Evolutionary conservation across 352 stramenopile genomes (phyloP), one percentile per base, ranked within the genome.

Genomic region (Peronospora destructor): DNA sequence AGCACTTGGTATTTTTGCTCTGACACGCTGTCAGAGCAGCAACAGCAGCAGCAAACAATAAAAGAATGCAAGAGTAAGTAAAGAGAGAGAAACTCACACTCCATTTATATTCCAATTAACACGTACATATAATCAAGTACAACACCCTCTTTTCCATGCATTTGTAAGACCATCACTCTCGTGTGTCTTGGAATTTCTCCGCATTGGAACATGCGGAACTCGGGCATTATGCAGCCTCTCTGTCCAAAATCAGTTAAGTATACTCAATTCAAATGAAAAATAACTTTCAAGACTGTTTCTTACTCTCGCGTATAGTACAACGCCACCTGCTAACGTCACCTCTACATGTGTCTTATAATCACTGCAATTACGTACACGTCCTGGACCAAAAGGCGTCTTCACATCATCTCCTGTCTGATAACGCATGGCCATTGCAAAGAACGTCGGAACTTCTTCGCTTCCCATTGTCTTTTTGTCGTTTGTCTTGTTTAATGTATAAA

Each of bases 361-460:
- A 30, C 75, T 78, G 38, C 49, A 53, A 36, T 30, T 49, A 25
- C 52, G 61, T 37, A 92, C 78, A 23, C 65, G 48, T 6, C 81
- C 81, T 2, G 61, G 41, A 1, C 81, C 81, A 39, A 85, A 92
- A 12, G 76, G 71, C 26, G 77, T 89, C 47, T 67, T 69, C 19
- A 91, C 81, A 19, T 47, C 50, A 54, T 91, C 81, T 26, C 81
- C 81, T 8, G 46, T 52, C 21, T 61, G 52, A 48, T 86, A 91
- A 45, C 81, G 81, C 44, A 91, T 53, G 42, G 68, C 64, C 51
- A 82, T 68, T 40, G 81, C 74, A 45, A 91, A 80, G 40, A 91
- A 68, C 68, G 68, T 71, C 62, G 78, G 78, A 52, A 82, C 65
- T 42, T 82, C 61, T 45, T 61, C 51, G 33, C 35, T 39, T 13